A percentile compares a stretch with the other conserved stretches of the same genome.
These are phyloP conservation scores for Amphichorda felina DNA, from an alignment of 2,329 filamentous ascomycete genomes.

Conservation along the genomic window DNA sequence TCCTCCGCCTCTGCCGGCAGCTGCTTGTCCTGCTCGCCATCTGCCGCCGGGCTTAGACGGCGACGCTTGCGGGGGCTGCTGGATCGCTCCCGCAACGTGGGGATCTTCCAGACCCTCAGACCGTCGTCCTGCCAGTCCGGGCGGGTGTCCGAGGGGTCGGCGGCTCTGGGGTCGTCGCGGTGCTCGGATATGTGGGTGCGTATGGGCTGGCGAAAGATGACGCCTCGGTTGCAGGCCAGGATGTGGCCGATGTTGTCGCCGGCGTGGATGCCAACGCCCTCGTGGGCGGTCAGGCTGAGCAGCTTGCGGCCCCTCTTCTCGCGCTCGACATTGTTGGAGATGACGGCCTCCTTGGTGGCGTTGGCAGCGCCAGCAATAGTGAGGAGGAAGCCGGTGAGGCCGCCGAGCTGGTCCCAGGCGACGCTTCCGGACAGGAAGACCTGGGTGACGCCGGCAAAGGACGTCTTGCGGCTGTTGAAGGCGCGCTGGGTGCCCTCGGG, in stretches of 20 bases:
- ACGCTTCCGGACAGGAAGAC: slow-evolving; percentile 74
- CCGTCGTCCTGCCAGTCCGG: slow-evolving; percentile 68
- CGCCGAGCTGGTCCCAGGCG: slow-evolving; percentile 67
- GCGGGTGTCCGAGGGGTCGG: slow-evolving; percentile 14
- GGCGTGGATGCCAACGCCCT: slow-evolving; percentile 58
- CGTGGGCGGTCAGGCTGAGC: slow-evolving; percentile 10
- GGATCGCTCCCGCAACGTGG: slow-evolving; percentile 18
- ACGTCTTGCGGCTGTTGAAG: slow-evolving; percentile 54
- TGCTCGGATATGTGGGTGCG: slow-evolving; percentile 64
- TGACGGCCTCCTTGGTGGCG: slow-evolving; percentile 27
- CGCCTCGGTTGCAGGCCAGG: slow-evolving; percentile 71
- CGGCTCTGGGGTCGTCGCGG: slow-evolving; percentile 25
- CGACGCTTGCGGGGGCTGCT: slow-evolving; percentile 22
- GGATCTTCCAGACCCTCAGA: slow-evolving; percentile 77
- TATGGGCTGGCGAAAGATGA: slow-evolving; percentile 77
- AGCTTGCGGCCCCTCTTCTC: slow-evolving; percentile 23
- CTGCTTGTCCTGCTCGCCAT: neutral
- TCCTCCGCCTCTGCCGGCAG: neutral
- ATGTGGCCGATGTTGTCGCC: slow-evolving; percentile 69
- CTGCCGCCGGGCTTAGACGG: slow-evolving; percentile 8
- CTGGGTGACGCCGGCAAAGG: slow-evolving; percentile 55
- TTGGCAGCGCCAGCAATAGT: slow-evolving; percentile 62
- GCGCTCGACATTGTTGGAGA: slow-evolving; percentile 26
- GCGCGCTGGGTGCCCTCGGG: slow-evolving; percentile 78
- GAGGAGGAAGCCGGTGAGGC: slow-evolving; percentile 73